Evolutionary conservation across 495 filamentous ascomycete species (phyloP).

Genomic region (Aspergillus haitiensis): DNA sequence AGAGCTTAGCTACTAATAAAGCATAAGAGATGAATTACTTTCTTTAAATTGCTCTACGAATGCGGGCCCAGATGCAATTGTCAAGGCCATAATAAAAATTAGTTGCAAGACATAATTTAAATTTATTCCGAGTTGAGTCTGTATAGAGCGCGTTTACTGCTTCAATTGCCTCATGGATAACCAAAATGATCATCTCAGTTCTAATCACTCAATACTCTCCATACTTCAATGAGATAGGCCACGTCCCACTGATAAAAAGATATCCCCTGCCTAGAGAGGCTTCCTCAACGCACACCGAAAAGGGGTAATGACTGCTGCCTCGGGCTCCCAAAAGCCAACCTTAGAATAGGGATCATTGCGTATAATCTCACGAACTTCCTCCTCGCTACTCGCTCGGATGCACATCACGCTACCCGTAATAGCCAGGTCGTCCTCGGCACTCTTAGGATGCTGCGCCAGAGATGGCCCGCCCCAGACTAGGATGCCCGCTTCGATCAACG

Average conservation of each 20-base stretch:
- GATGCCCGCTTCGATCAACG: not conserved
- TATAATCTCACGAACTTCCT: not conserved
- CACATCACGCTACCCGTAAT: not conserved
- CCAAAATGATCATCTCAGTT: too few relatives aligned
- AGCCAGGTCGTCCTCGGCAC: not conserved
- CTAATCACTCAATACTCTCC: too few relatives aligned
- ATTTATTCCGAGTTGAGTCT: too few relatives aligned
- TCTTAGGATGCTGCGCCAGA: not conserved
- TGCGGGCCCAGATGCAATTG: too few relatives aligned
- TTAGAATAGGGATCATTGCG: not conserved
- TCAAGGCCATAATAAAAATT: too few relatives aligned
- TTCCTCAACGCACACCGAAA: not conserved
- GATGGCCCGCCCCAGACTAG: not conserved
- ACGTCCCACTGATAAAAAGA: not conserved
- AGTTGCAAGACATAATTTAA: too few relatives aligned
- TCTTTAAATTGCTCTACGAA: too few relatives aligned
- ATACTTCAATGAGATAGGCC: not conserved
- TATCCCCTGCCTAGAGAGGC: not conserved
- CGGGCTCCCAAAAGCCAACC: not conserved
- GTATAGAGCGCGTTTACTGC: too few relatives aligned
- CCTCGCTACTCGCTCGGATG: not conserved
- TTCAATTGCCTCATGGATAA: too few relatives aligned
- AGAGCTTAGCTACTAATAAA: too few relatives aligned
- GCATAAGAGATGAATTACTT: too few relatives aligned
- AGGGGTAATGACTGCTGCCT: not conserved